Evolutionary conservation across 805 yeast genomes (phyloP).

Genomic region (Metschnikowia lachancei): DNA sequence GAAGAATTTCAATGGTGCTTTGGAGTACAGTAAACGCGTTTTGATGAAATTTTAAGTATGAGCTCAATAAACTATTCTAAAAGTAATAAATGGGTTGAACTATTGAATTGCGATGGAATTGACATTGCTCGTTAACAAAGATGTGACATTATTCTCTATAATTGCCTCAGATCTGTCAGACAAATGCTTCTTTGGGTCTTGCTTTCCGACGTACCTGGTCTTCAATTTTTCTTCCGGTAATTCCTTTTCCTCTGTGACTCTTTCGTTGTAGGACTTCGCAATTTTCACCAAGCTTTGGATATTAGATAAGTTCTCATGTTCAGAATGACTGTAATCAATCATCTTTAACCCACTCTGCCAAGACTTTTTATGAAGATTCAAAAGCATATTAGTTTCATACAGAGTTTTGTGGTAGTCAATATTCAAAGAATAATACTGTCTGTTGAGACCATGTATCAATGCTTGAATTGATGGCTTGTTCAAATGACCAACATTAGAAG

Average conservation of each 20-base stretch:
- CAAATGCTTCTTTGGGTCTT: conserved; percentile 97
- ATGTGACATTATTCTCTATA: conserved; percentile 86
- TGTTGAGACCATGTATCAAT: conserved; percentile 91
- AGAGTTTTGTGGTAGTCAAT: conserved; percentile 92
- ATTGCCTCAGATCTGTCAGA: conserved; percentile 81
- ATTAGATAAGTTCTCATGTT: conserved; percentile 68
- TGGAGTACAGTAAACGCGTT: conserved; percentile 11
- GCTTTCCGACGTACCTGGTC: conserved; percentile 96
- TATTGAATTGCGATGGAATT: conserved; percentile 86
- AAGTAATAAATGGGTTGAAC: conserved; percentile 1
- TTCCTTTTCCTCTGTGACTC: conserved; percentile 91
- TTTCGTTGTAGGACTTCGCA: conserved; percentile 82
- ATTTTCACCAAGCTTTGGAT: conserved; percentile 81
- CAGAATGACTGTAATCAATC: conserved; percentile 73
- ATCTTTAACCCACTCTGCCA: conserved; percentile 92
- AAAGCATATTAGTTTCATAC: conserved; percentile 87
- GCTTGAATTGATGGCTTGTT: conserved; percentile 97
- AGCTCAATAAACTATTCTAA: background rate
- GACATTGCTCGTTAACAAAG: conserved; percentile 83
- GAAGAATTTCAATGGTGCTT: conserved; percentile 7
- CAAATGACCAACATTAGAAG: conserved; percentile 91
- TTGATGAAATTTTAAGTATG: conserved; percentile 8
- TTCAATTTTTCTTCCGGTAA: conserved; percentile 83
- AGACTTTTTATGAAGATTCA: conserved; percentile 88
- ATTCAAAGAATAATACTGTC: conserved; percentile 93